Evolutionary conservation across 2,329 filamentous ascomycete genomes (phyloP), one percentile per base, ranked within the genome.

Genomic region (Plectosphaerella cucumerina): DNA sequence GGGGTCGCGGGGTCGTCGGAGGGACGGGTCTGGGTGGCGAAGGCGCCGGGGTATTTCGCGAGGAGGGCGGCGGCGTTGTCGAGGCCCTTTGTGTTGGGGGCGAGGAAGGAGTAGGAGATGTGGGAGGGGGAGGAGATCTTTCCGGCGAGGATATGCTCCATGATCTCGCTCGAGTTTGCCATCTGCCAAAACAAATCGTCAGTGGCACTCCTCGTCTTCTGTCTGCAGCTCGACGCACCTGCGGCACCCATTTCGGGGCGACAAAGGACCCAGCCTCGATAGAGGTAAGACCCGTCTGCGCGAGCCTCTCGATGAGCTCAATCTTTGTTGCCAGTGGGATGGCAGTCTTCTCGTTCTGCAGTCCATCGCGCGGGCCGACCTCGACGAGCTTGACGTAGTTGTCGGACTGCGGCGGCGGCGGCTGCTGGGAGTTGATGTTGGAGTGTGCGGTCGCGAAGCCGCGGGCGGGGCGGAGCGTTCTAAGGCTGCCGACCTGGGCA

Each of bases 251-350:
- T 80, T 89, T 90, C 1, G 90, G 88, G 44, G 87, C 82, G 10
- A 95, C 90, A 62, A 95, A 90, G 1, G 87, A 89, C 1, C 89
- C 90, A 17, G 87, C 85, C 67, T 95, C 90, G 55, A 95, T 93
- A 3, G 84, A 84, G 6, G 73, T 72, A 41, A 94, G 66, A 0
- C 90, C 90, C 1, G 88, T 87, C 56, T 72, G 71, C 33, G 84
- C 81, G 54, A 95, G 72, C 53, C 81, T 75, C 58, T 85, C 78
- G 37, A 95, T 87, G 49, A 95, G 70, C 58, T 91, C 82, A 50
- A 93, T 80, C 68, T 95, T 95, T 3, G 85, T 90, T 6, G 77
- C 74, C 11, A 89, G 73, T 0, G 88, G 75, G 56, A 95, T 86
- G 23, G 76, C 76, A 56, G 75, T 81, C 70, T 87, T 88, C 72